Evolutionary conservation across 495 filamentous ascomycete genomes (phyloP), one percentile per base, ranked within the genome.

Genomic region (Podospora tetraspora): DNA sequence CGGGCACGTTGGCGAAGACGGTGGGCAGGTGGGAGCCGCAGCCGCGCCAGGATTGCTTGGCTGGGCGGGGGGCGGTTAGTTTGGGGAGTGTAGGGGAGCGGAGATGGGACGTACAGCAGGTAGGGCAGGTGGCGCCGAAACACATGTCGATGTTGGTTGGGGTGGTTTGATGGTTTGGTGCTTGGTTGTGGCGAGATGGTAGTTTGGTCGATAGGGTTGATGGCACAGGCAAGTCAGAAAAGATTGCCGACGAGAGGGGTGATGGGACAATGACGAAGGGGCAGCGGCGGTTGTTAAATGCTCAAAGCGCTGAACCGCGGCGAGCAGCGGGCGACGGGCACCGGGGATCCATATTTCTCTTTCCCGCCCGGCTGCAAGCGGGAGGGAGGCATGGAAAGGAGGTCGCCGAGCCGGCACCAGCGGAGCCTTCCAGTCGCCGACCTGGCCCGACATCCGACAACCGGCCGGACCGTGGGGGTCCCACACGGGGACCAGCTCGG

Each of bases 31-130:
- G 89, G 71, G 52, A 76, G 59, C 89, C 89, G 80, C 89, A 91
- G 71, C 89, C 89, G 75, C 82, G 86, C 89, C 89, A 91, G 62
- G 86, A 79, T 74, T 82, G 76, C 78, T 89, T 90, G 56, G 85
- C 89, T 91, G 37, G 21, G 12, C n/a, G 62, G 62, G 62, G 62
- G 62, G 62, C 37, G 62, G 62, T 64, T 19, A 43, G 37, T 34
- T 19, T 63, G 34, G 12, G n/a, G 34, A 22, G 4, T 11, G 19
- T n/a, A n/a, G 30, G 29, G 61, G 16, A 16, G 4, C 1, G 59
- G 16, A 32, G 16, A 21, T 1, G 61, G 27, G 29, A 21, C 3
- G 10, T 22, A 56, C 13, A 64, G 24, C 62, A 25, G 34, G 43
- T 32, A 57, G 29, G n/a, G 37, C 29, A 52, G 43, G 43, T 52